Evolutionary conservation across 495 filamentous ascomycete genomes (phyloP).

Genomic region (Aspergillus sclerotiicarbonarius): DNA sequence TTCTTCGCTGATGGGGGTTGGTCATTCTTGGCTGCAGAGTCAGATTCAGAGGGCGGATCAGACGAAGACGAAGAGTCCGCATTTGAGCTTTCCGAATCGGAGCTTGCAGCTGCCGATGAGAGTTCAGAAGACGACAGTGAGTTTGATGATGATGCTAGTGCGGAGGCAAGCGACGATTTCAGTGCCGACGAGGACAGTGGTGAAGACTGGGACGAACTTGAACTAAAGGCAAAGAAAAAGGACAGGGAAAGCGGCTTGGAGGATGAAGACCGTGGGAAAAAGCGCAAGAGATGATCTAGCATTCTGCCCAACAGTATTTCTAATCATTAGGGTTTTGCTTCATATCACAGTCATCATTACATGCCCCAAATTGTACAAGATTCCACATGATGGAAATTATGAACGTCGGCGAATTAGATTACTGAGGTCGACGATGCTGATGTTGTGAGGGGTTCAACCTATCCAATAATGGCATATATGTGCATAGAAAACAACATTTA

Average conservation of each 20-base stretch:
- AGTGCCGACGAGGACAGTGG: slow-evolving; percentile 78
- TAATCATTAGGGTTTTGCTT: no score
- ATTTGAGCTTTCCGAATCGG: slow-evolving; percentile 85
- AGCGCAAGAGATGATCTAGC: slow-evolving; percentile 43
- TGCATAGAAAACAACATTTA: slow-evolving; percentile 2
- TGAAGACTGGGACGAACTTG: slow-evolving; percentile 90
- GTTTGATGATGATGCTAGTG: slow-evolving; percentile 87
- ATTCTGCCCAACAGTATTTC: slow-evolving; percentile 5
- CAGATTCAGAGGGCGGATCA: slow-evolving; percentile 76
- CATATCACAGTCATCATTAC: no score
- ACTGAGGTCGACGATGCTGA: no score
- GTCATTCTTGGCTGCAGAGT: slow-evolving; percentile 86
- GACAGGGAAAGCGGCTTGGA: slow-evolving; percentile 72
- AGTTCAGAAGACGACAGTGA: slow-evolving; percentile 86
- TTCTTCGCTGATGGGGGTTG: slow-evolving; percentile 97
- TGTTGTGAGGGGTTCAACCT: no score
- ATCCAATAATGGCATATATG: neutral
- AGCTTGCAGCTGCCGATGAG: slow-evolving; percentile 74
- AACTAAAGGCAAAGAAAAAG: slow-evolving; percentile 85
- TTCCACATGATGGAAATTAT: no score
- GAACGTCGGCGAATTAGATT: no score
- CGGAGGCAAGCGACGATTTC: slow-evolving; percentile 69
- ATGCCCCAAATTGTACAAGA: no score
- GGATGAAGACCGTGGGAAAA: slow-evolving; percentile 66
- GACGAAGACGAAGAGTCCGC: slow-evolving; percentile 85